Conservation (phyloP, 2,329 filamentous ascomycete genomes). For the Hymenoscyphus linearis region DNA sequence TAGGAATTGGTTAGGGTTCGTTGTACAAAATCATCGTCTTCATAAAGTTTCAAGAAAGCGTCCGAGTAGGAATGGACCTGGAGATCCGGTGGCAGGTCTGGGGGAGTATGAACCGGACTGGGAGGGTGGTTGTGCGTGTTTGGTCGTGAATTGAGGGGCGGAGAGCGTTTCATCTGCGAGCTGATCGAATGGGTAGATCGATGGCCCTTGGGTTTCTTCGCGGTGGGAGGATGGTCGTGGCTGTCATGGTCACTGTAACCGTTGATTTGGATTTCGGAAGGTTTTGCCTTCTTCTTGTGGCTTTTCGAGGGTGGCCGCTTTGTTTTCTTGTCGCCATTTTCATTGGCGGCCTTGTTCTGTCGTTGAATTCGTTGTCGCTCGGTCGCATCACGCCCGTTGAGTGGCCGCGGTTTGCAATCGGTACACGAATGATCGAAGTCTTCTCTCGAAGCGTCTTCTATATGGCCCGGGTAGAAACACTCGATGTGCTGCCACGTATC, state of each 20-base stretch:
- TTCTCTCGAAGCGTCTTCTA: slow-evolving; percentile 64
- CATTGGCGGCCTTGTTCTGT: slow-evolving; percentile 43
- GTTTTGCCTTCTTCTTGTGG: slow-evolving; percentile 84
- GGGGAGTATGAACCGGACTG: slow-evolving; percentile 73
- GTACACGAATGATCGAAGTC: slow-evolving; percentile 79
- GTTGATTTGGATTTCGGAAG: slow-evolving; percentile 61
- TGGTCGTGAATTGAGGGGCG: slow-evolving; percentile 56
- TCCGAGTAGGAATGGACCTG: slow-evolving; percentile 62
- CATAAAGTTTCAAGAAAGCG: slow-evolving; percentile 71
- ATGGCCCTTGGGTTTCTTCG: slow-evolving; percentile 82
- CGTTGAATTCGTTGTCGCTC: slow-evolving; percentile 64
- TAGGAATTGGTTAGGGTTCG: slow-evolving; percentile 68
- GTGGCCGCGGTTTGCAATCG: slow-evolving; percentile 73
- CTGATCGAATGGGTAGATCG: slow-evolving; percentile 71
- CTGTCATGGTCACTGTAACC: slow-evolving; percentile 54
- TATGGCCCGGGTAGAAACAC: slow-evolving; percentile 81
- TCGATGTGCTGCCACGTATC: slow-evolving; percentile 98
- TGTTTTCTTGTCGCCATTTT: slow-evolving; percentile 59
- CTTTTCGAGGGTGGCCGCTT: slow-evolving; percentile 73
- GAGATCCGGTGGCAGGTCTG: slow-evolving; percentile 57
- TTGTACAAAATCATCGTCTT: slow-evolving; percentile 53
- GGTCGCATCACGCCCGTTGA: slow-evolving; percentile 70
- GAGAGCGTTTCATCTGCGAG: slow-evolving; percentile 61
- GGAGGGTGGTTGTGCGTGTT: slow-evolving; percentile 53
- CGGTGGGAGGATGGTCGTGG: slow-evolving; percentile 46